Conservation (phyloP, 2,329 filamentous ascomycete genomes). For the Fusarium pininemorale region DNA sequence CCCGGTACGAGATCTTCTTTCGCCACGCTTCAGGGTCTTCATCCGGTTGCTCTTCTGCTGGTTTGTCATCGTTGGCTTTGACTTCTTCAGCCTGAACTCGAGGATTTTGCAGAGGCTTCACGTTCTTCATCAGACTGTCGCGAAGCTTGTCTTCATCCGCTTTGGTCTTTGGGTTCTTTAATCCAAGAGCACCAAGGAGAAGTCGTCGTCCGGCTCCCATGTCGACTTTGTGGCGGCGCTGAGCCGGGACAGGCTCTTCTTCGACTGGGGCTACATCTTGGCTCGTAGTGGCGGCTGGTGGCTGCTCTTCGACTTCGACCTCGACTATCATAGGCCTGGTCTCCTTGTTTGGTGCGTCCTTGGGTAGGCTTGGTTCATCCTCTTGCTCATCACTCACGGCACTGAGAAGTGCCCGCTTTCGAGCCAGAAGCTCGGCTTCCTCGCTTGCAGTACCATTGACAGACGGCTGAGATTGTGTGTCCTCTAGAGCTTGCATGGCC, state of each 20-base stretch:
- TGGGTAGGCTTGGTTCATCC: neutral
- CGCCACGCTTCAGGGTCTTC: constrained; percentile 74
- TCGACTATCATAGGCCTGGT: neutral
- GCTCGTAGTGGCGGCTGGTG: neutral
- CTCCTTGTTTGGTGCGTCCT: neutral
- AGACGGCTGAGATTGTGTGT: constrained; percentile 31
- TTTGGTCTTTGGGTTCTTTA: constrained; percentile 73
- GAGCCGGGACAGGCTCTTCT: constrained; percentile 15
- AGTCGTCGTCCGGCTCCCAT: constrained; percentile 72
- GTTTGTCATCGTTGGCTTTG: constrained; percentile 9
- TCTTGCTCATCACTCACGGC: constrained; percentile 35
- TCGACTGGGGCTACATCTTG: constrained; percentile 3
- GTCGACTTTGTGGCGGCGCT: constrained; percentile 46
- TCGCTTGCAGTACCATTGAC: constrained; percentile 10
- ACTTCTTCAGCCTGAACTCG: constrained; percentile 42
- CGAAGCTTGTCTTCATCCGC: constrained; percentile 72
- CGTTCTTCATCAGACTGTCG: constrained; percentile 65
- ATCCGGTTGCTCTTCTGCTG: constrained; percentile 33
- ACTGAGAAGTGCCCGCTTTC: constrained; percentile 54
- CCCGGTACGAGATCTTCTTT: constrained; percentile 75
- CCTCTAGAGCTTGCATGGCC: constrained; percentile 8
- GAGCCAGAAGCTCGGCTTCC: constrained; percentile 47
- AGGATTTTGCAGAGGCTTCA: constrained; percentile 52
- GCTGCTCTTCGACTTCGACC: constrained; percentile 12
- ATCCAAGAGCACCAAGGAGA: constrained; percentile 76